A percentile compares a stretch with the other conserved stretches of the same genome.
phyloP scores from a whole-genome alignment of 2,329 filamentous ascomycete species.

The Calonectria leucothoes region DNA sequence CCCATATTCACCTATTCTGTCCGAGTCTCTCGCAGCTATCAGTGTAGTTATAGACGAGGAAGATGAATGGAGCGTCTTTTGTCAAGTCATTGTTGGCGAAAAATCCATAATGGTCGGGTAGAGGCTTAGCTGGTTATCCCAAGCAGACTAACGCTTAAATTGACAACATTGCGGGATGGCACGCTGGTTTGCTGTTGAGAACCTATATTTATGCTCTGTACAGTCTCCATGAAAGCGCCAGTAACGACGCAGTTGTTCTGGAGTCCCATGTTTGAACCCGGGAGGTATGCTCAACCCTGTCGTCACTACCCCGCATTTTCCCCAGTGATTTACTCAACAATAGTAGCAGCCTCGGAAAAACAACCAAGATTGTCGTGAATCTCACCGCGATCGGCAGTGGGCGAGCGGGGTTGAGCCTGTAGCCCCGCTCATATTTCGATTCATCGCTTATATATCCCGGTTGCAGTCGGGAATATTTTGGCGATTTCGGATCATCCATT shows the following conservation, averaged over 20 bases:
- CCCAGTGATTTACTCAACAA: neutral
- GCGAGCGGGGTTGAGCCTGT: neutral
- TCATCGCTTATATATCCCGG: neutral
- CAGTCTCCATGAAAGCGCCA: too few species aligned
- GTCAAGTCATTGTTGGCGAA: neutral
- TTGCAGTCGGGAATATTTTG: neutral
- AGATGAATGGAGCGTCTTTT: neutral
- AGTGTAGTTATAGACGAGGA: neutral
- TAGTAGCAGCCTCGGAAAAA: neutral
- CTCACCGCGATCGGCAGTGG: neutral
- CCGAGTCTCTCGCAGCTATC: neutral
- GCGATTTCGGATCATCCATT: neutral
- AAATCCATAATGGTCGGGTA: fast-evolving
- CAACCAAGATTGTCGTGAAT: neutral
- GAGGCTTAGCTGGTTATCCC: neutral
- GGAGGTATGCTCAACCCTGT: too few species aligned
- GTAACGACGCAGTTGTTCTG: too few species aligned
- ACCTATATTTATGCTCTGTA: too few species aligned
- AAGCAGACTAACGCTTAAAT: neutral
- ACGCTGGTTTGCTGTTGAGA: too few species aligned
- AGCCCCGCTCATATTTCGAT: neutral
- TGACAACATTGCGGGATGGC: too few species aligned
- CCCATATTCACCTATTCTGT: neutral
- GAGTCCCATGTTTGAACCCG: too few species aligned
- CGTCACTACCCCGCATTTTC: neutral